phyloP scores from a whole-genome alignment of 139 green algal species.

The Raphidocelis subcapitata region DNA sequence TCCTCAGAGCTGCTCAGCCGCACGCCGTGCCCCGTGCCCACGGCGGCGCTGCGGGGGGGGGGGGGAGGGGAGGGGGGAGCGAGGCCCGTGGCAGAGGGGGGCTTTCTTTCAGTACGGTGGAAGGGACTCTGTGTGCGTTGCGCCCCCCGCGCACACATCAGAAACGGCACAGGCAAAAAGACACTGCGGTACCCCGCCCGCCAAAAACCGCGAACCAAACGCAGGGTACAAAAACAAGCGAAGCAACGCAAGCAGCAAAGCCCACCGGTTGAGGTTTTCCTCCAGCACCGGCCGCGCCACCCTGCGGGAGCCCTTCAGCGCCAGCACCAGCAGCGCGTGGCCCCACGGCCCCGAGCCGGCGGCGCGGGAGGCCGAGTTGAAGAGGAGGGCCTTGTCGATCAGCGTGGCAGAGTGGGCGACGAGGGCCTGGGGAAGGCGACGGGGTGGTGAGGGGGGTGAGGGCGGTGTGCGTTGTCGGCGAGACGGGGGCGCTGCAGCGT shows the following conservation, averaged over 20 bases:
- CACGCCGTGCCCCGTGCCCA: background rate
- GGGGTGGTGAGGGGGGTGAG: background rate
- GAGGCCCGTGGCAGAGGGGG: background rate
- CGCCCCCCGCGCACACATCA: too few relatives aligned
- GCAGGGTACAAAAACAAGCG: too few relatives aligned
- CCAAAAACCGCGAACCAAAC: too few relatives aligned
- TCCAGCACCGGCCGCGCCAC: conserved; percentile 16
- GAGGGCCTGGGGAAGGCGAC: conserved; percentile 10
- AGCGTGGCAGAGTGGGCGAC: conserved; percentile 10
- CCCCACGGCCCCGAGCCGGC: background rate
- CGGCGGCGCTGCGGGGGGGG: background rate
- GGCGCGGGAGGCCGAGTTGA: background rate
- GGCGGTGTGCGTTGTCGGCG: background rate
- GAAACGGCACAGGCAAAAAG: too few relatives aligned
- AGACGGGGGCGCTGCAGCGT: background rate
- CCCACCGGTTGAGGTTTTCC: conserved; percentile 18
- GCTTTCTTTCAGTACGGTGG: too few relatives aligned
- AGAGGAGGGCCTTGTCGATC: conserved; percentile 20
- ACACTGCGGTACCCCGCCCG: too few relatives aligned
- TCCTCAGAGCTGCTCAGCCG: too few relatives aligned
- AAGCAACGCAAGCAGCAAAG: too few relatives aligned
- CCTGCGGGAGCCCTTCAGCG: background rate
- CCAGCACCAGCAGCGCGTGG: conserved; percentile 18
- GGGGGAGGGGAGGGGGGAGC: background rate
- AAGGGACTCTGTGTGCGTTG: too few relatives aligned